Evolutionary conservation across 139 green algal species (phyloP).

Genomic region (Picochlorum sp.): DNA sequence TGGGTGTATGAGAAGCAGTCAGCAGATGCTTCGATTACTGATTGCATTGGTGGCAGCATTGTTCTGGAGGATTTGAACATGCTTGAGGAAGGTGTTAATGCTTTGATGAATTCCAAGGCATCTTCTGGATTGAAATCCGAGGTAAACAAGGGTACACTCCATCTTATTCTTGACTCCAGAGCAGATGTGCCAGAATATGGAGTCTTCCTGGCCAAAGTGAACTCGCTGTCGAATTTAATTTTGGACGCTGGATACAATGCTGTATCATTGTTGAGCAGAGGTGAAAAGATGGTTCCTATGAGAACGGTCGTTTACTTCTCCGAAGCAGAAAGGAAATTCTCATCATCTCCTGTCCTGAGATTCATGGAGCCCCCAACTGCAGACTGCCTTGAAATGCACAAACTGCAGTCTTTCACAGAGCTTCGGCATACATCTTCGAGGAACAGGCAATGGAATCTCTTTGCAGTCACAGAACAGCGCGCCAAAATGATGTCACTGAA

Average conservation of each 20-base stretch:
- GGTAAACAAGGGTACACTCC: slow-evolving; percentile 35
- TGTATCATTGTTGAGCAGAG: slow-evolving; percentile 36
- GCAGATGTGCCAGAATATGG: no score
- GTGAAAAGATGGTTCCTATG: slow-evolving; percentile 36
- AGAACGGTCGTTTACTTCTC: slow-evolving; percentile 35
- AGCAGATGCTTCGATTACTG: slow-evolving; percentile 7
- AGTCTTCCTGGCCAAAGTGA: slow-evolving; percentile 27
- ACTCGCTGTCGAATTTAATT: slow-evolving; percentile 7
- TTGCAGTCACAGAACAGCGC: slow-evolving; percentile 52
- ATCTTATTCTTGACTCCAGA: slow-evolving; percentile 27
- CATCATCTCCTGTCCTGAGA: slow-evolving; percentile 35
- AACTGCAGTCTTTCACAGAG: slow-evolving; percentile 28
- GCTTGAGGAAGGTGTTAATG: slow-evolving; percentile 25
- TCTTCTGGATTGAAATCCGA: slow-evolving; percentile 14
- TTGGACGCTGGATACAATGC: slow-evolving; percentile 25
- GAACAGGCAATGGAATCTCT: slow-evolving; percentile 89
- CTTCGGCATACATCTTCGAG: slow-evolving; percentile 56
- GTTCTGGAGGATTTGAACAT: slow-evolving; percentile 34
- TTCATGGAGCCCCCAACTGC: slow-evolving; percentile 49
- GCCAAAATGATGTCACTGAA: slow-evolving; percentile 44
- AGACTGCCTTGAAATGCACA: slow-evolving; percentile 71
- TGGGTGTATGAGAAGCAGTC: slow-evolving; percentile 40
- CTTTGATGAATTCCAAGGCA: slow-evolving; percentile 11
- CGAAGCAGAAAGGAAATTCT: slow-evolving; percentile 16
- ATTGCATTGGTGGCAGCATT: slow-evolving; percentile 33